Conservation (phyloP, 306 rosid genomes). For the Dryas alaskensis region DNA sequence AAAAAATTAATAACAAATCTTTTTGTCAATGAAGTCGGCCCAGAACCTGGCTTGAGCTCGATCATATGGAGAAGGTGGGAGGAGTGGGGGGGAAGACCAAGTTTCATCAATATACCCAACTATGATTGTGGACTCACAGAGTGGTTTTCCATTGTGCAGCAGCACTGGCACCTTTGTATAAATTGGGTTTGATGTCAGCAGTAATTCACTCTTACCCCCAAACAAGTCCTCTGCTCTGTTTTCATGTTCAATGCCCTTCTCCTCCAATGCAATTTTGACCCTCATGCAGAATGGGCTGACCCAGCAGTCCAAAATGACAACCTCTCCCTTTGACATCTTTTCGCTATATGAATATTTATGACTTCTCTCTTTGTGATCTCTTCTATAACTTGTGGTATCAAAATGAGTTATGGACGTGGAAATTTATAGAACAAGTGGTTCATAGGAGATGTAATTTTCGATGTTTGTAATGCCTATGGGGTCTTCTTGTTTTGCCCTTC, state of each 20-base stretch:
- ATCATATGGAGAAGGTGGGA: slow-evolving; percentile 51
- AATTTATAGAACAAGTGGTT: not conserved
- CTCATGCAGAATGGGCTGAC: slow-evolving; percentile 56
- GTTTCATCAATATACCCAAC: slow-evolving; percentile 49
- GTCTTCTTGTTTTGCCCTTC: slow-evolving; percentile 6
- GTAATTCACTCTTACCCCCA: slow-evolving; percentile 61
- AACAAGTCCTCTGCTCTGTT: slow-evolving; percentile 51
- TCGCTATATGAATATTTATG: too few relatives aligned
- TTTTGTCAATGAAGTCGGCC: slow-evolving; percentile 63
- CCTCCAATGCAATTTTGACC: slow-evolving; percentile 57
- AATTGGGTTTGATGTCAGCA: slow-evolving; percentile 59
- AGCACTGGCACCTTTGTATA: slow-evolving; percentile 62
- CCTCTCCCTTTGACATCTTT: slow-evolving; percentile 49
- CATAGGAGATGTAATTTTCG: not conserved
- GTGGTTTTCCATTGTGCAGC: slow-evolving; percentile 50
- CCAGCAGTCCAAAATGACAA: slow-evolving; percentile 49
- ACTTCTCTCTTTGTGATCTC: not conserved
- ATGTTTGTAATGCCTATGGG: not conserved
- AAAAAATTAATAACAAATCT: slow-evolving; percentile 27
- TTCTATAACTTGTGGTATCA: not conserved
- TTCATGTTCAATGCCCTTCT: slow-evolving; percentile 45
- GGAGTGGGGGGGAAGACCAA: slow-evolving; percentile 52
- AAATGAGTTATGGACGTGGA: not conserved
- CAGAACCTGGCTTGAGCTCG: slow-evolving; percentile 60
- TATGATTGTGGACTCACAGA: slow-evolving; percentile 49